Percentiles rank a stretch among this genome's conserved stretches.
phyloP scores from a whole-genome alignment of 1,139 yeast species.

The Debaryomyces subglobosus region DNA sequence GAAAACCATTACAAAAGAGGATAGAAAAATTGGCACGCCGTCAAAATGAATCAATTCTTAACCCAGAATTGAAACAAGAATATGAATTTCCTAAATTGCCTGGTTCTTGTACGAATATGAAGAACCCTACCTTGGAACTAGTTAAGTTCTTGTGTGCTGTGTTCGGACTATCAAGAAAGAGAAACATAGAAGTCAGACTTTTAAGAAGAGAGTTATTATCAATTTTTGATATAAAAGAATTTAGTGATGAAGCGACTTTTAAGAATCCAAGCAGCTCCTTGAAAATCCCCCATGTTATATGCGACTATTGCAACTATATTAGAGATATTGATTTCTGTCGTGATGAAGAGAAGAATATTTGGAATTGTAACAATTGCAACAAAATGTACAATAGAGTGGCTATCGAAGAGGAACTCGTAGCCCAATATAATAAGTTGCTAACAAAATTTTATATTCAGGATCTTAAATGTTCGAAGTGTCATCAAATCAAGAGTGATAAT shows the following conservation, averaged over 20 bases:
- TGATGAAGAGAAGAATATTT: constrained; percentile 53
- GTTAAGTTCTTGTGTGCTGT: constrained; percentile 78
- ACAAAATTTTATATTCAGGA: constrained; percentile 79
- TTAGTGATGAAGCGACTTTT: constrained; percentile 77
- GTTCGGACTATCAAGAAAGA: constrained; percentile 62
- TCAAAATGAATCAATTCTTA: constrained; percentile 73
- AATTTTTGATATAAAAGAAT: constrained; percentile 80
- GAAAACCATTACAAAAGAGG: constrained; percentile 68
- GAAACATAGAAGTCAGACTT: constrained; percentile 73
- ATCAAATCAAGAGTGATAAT: constrained; percentile 64
- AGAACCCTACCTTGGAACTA: constrained; percentile 78
- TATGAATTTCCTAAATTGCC: constrained; percentile 75
- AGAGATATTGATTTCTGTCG: constrained; percentile 84
- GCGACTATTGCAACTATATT: constrained; percentile 77
- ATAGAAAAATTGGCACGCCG: constrained; percentile 64
- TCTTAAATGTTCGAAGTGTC: constrained; percentile 76
- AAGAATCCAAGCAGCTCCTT: constrained; percentile 75
- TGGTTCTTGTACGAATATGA: constrained; percentile 63
- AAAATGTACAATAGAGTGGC: constrained; percentile 65
- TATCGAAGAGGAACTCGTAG: constrained; percentile 78
- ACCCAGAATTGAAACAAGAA: constrained; percentile 64
- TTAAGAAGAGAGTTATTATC: constrained; percentile 74
- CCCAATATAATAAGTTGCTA: constrained; percentile 57
- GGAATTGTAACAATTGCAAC: constrained; percentile 74
- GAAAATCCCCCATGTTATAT: constrained; percentile 66